Evolutionary conservation across 805 yeast species (phyloP), one percentile per base, ranked within the genome.

Genomic region (Ascoidea rubescens): DNA sequence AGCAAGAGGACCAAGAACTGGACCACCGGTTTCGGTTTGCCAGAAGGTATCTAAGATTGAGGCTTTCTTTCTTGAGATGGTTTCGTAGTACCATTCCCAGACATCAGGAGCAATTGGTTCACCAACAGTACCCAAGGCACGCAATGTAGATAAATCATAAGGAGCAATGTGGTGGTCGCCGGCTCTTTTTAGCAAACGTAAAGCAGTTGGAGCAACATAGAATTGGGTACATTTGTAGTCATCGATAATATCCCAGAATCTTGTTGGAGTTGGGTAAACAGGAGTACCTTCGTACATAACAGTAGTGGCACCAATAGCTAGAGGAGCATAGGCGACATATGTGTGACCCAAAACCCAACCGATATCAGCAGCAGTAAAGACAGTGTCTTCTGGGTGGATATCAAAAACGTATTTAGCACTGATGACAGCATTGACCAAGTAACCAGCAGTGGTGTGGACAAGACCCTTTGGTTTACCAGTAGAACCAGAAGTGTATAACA

Each of bases 301-400:
- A 21, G 91, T 79, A 31, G 95, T 79, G 53, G 84, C 80, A 64
- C 95, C 95, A 59, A 77, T 72, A 31, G 76, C 65, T 63, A 85
- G 71, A 46, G 95, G 93, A 53, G 91, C 95, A 64, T 85, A 85
- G 47, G 84, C 78, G 21, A 80, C 87, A 61, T 85, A 85, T 12
- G 91, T 75, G 69, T 85, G 95, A 54, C 95, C 95, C 5, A 93
- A 85, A 61, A 85, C 83, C 95, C 95, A 85, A 62, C 95, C 95
- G 50, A 85, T 84, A 68, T 85, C 95, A 64, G 91, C 95, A 42
- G 91, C 91, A 16, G 91, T 84, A 74, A 85, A 85, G 53, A 85
- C 71, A 14, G 78, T 71, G 63, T 85, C 95, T 54, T 82, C 81
- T 44, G 75, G 73, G 61, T 84, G 88, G 46, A 83, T 72, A 66